Base-by-base conservation (phyloP, 257 asterid genomes). In the Cinchona pubescens region DNA sequence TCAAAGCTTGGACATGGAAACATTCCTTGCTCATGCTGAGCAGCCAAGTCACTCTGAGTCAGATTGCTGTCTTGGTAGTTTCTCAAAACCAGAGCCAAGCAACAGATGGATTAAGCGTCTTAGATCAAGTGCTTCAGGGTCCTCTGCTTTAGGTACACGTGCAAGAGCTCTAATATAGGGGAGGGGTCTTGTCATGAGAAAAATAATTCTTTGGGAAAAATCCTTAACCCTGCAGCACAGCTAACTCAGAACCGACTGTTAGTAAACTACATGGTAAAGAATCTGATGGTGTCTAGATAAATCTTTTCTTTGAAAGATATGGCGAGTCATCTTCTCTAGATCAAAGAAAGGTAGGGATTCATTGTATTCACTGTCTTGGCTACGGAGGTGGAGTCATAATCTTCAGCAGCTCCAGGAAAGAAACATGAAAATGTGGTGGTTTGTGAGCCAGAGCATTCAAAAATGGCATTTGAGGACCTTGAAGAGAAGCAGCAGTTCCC, bases 41-140 rank as follows among this genome's bases (percentile, higher is more conserved):
- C 88, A 71, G 61, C 82, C 84, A 60, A 80, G 76, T 40, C 74
- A 74, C 40, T 85, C 86, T 45, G 85, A 83, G 37, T 63, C 78
- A 14, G 62, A 59, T 64, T 40, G 71, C 27, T 48, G 32, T 51
- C 73, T 34, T 4, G 78, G 76, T 15, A 72, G 60, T 75, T 74
- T 75, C 64, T 69, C 64, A 27, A 72, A 77, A 58, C 78, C 64
- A 29, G 90, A 89, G 64, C 91, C 94, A 35, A 72, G 86, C 48
- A 55, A 76, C 76, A 81, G 85, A 83, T 93, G 97, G 97, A 86
- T 87, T 77, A 93, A 91, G 77, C 97, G 97, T 73, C 88, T 93
- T 46, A 91, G 86, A 78, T 63, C 67, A 73, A 76, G 78, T 71
- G 82, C 84, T 59, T 80, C 89, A 34, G 73, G 73, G 68, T 76